These are phyloP conservation scores for Bidens hawaiensis DNA, from an alignment of 140 eudicot species.

Conservation along the genomic window DNA sequence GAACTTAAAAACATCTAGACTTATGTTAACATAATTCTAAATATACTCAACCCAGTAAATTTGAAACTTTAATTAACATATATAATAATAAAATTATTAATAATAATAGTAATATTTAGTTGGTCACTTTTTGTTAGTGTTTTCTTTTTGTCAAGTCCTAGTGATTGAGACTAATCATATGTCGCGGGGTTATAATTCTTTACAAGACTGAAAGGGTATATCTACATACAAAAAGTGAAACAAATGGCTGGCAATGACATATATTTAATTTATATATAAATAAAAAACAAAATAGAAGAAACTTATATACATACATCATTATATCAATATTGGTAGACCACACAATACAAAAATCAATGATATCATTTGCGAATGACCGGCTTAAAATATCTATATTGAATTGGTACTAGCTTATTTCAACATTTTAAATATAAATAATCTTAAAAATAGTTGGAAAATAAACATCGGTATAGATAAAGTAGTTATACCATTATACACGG, in stretches of 20 bases:
- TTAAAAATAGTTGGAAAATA: not conserved
- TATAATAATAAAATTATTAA: too few species aligned
- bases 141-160: conserved; percentile 27
- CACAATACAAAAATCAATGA: not conserved
- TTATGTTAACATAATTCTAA: not conserved
- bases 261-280: not conserved
- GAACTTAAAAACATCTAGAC: not conserved
- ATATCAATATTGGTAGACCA: not conserved
- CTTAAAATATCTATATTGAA: not conserved
- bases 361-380: not conserved
- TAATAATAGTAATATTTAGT: not conserved
- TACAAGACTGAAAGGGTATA: conserved; percentile 14
- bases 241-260: conserved; percentile 17
- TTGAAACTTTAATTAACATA: too few species aligned
- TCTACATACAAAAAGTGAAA: conserved; percentile 22
- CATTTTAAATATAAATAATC: too few species aligned
- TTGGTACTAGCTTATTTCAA: too few species aligned
- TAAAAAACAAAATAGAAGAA: not conserved
- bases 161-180: conserved; percentile 37
- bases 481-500: too few species aligned
- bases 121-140: conserved; percentile 15
- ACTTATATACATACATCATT: not conserved
- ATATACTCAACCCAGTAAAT: not conserved
- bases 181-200: conserved; percentile 20
- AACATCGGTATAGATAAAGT: not conserved